Base-by-base conservation (phyloP, 495 filamentous ascomycete species). In the Xylaria bambusicola region DNA sequence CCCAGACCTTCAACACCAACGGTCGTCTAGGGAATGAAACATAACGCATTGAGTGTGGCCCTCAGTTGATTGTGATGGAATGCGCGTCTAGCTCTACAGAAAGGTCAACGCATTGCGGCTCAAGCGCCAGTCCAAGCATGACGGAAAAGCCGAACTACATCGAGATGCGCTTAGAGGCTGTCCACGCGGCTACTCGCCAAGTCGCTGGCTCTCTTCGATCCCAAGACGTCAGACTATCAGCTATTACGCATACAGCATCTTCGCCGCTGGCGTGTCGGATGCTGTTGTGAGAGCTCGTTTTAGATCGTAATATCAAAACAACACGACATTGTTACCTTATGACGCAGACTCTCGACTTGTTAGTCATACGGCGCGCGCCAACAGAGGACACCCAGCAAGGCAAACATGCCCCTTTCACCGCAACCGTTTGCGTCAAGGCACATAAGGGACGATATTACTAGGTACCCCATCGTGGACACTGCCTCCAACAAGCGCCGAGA, bases 101-200 rank as follows among this genome's bases (percentile, higher is more conserved):
- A 31, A 56, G 15, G 53, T 26, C 35, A 51, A 58, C 26, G 36
- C 40, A 33, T 17, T 21, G 40, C 40, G n/a, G 12, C 38, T 55
- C 26, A 18, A 44, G 41, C 27, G 12, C 18, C 18, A 56, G 31
- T 50, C 18, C 13, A 17, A 18, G 23, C 31, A 38, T 38, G 36
- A 13, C 13, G 29, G 15, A 33, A 42, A 38, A 23, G 42, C 21
- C 9, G 27, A 29, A 23, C 23, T 21, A 35, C 9, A 31, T 27
- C 52, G 13, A n/a, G 23, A 26, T n/a, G 54, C 20, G 29, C 45
- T 8, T 36, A 13, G 6, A 35, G 20, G 23, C 33, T 21, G 26
- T 9, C 41, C 52, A 9, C 40, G 52, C 52, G 52, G 40, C 38
- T 42, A 31, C 46, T 56, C 52, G 27, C 38, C 52, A 33, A 45